Evolutionary conservation across 148 eudicot species (phyloP), one percentile per base, ranked within the genome.

Genomic region (Chenopodium formosanum): DNA sequence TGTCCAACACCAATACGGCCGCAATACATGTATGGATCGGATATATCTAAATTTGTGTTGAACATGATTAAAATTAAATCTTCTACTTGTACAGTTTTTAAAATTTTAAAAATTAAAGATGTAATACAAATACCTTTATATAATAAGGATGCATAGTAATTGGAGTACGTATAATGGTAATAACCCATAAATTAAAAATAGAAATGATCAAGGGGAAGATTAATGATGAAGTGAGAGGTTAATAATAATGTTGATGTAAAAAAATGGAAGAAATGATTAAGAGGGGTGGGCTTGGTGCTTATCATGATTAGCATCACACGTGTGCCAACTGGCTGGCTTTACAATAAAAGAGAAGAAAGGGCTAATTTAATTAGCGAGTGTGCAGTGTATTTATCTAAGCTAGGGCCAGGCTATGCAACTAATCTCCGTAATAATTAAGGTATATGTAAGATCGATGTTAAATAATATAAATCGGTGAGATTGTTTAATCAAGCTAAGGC

Each of bases 301-400:
- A 80, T 82, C 78, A 88, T 90, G 86, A 90, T 90, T 85, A 84
- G 67, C 9, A 34, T 77, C 91, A 85, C 92, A 88, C 92, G 92
- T 83, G 88, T 88, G 89, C 84, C 92, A 90, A 88, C 92, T 90
- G 89, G 84, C 84, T 75, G 89, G 82, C 83, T 75, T 82, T 74
- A 46, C 75, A 12, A 19, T 48, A 40, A 67, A 60, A 40, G 31
- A 69, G 62, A 56, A 14, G 20, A 16, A 56, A 56, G 16, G 13
- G 44, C 8, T 40, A 40, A 40, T 40, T 34, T 6, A 34, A 34
- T 19, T 62, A 22, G 65, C 23, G 22, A 62, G 70, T 72, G 32
- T 72, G 62, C 32, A 34, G 40, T 34, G 40, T 34, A 20, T 48
- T 40, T 72, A 40, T 44, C 63, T 47, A 63, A 3, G 22, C 25